Base-by-base conservation (phyloP, 495 filamentous ascomycete species). In the Sphaerosporella brunnea region DNA sequence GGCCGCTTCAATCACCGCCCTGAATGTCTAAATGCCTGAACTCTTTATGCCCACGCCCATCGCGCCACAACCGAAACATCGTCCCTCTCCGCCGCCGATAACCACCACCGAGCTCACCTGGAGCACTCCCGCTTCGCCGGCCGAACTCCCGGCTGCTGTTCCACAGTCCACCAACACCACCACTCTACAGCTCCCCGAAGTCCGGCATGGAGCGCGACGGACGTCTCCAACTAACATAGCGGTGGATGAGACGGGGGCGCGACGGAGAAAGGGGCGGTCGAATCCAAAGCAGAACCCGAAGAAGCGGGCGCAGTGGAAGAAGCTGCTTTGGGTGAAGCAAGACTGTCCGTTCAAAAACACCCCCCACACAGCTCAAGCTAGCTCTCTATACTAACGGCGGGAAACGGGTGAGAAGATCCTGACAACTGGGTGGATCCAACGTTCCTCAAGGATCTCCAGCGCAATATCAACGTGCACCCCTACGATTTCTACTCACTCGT, bases 401-500 rank as follows among this genome's bases (percentile, higher is more conserved):
- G 13, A 47, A 13, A 40, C 21, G 38, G 20, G 11, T 43, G 42
- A 55, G 36, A 51, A 93, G 84, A 93, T 63, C 88, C 92, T 16
- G 90, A 97, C 65, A 97, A 97, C 62, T 96, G 95, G 64, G 96
- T 92, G 40, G 90, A 97, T 62, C 83, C 86, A 61, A 93, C 86
- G 19, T 97, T 97, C 56, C 80, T 97, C 48, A 87, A 92, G 56
- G 84, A 94, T 52, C 74, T 97, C 8, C 92, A 97, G 62, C 79
- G 88, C 19, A 97, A 97, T 62, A 90, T 88, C 10, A 78, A 86
- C 15, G 77, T 96, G 34, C 79, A 86, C 36, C 87, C 90, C 0
- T 97, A 97, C 60, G 85, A 96, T 60, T 97, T 97, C 67, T 97
- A 92, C 86, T 84, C 86, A 2, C 71, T 97, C 3, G 83, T 96